These are phyloP conservation scores for Euptelea pleiosperma DNA, from an alignment of 164 flowering plant species.

Conservation along the genomic window DNA sequence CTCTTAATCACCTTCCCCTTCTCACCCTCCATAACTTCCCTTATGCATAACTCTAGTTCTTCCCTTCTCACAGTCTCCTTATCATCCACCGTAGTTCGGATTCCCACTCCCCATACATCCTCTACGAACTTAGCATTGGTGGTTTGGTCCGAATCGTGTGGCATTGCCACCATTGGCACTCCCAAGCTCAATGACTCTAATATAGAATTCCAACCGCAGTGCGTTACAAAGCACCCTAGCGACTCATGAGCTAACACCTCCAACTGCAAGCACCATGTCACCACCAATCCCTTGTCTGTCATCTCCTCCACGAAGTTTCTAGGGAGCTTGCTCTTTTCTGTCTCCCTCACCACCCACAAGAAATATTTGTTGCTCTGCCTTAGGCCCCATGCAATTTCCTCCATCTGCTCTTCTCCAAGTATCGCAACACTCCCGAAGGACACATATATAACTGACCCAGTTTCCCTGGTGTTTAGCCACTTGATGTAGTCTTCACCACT, in stretches of 20 bases:
- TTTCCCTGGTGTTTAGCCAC: conserved; percentile 12
- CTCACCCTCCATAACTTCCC: conserved; percentile 24
- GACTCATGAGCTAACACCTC: conserved; percentile 29
- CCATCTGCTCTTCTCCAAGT: conserved; percentile 12
- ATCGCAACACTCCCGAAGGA: conserved; percentile 10
- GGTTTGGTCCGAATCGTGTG: conserved; percentile 26
- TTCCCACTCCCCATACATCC: conserved; percentile 26
- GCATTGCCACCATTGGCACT: conserved; percentile 27
- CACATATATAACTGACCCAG: conserved; percentile 14
- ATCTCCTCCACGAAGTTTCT: conserved; percentile 8
- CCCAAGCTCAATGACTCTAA: conserved; percentile 24
- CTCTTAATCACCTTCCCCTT: conserved; percentile 8
- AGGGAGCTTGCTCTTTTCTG: conserved; percentile 21
- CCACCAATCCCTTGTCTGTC: conserved; percentile 25
- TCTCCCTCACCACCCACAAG: conserved; percentile 28
- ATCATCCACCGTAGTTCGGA: conserved; percentile 16
- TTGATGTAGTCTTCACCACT: conserved; percentile 5
- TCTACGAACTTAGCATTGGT: conserved; percentile 22
- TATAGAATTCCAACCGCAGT: conserved; percentile 35
- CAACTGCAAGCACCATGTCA: conserved; percentile 32
- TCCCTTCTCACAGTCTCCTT: conserved; percentile 17
- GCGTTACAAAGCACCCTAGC: conserved; percentile 31
- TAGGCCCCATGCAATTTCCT: conserved; percentile 19
- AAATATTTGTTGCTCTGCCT: conserved; percentile 14
- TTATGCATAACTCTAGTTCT: conserved; percentile 16